Evolutionary conservation across 2,329 filamentous ascomycete species (phyloP).

Genomic region (Fusarium lateritium): DNA sequence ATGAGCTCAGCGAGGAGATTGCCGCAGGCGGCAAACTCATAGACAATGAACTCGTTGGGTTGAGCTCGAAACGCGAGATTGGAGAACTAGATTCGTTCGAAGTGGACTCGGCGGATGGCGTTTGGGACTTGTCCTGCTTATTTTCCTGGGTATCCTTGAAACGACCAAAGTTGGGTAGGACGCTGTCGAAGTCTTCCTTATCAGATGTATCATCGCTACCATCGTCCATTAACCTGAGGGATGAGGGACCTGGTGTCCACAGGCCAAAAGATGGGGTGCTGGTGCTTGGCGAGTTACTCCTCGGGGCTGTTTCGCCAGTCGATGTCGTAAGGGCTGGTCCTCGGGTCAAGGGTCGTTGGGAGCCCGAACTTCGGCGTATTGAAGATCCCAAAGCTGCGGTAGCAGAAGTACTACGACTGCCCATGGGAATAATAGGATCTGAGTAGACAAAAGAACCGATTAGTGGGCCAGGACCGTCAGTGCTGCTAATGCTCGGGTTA

Average conservation of each 20-base stretch:
- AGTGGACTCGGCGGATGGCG: conserved; percentile 4
- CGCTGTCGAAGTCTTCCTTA: conserved; percentile 63
- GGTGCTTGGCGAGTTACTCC: conserved; percentile 42
- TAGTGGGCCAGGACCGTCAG: conserved; percentile 46
- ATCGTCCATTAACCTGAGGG: conserved; percentile 61
- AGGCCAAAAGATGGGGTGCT: conserved; percentile 49
- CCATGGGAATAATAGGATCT: conserved; percentile 59
- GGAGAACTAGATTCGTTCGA: conserved; percentile 31
- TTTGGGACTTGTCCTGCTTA: conserved; percentile 17
- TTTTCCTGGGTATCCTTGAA: conserved; percentile 45
- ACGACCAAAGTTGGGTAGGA: conserved; percentile 67
- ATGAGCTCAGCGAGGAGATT: conserved; percentile 38
- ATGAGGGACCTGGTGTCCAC: conserved; percentile 56
- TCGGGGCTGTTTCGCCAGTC: conserved; percentile 34
- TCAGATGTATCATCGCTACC: conserved; percentile 61
- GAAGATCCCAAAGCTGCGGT: conserved; percentile 54
- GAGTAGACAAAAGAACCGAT: conserved; percentile 58
- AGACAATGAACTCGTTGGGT: conserved; percentile 37
- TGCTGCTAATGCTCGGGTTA: conserved; percentile 44
- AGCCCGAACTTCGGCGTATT: conserved; percentile 51
- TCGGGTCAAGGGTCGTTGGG: conserved; percentile 46
- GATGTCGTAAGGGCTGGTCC: conserved; percentile 36
- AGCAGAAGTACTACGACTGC: conserved; percentile 62
- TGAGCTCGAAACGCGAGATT: conserved; percentile 36
- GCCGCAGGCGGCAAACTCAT: conserved; percentile 43